phyloP scores from a whole-genome alignment of 768 basidiomycete genomes.

The Xanthoconium purpureum region DNA sequence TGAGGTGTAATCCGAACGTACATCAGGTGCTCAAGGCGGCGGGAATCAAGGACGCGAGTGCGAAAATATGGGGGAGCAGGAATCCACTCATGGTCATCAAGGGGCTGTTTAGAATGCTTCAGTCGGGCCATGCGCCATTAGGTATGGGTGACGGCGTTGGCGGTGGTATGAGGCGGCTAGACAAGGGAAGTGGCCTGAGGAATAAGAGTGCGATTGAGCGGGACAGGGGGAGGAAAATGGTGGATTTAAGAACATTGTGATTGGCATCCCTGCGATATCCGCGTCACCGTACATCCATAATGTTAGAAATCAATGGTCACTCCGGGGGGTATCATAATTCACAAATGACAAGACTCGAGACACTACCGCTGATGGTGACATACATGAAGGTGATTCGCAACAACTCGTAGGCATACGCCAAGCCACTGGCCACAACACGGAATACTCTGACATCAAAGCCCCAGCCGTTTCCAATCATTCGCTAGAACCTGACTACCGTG shows the following conservation, averaged over 20 bases:
- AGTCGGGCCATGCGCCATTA: constrained; percentile 77
- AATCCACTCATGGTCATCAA: constrained; percentile 80
- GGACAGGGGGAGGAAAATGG: constrained; percentile 75
- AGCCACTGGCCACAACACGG: too few relatives aligned
- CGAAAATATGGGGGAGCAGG: constrained; percentile 91
- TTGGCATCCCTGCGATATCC: background rate
- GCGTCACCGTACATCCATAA: too few relatives aligned
- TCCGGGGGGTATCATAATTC: too few relatives aligned
- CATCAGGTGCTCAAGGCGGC: constrained; percentile 90
- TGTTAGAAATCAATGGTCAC: too few relatives aligned
- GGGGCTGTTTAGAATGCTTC: constrained; percentile 76
- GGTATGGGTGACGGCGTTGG: constrained; percentile 83
- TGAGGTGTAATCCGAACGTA: constrained; percentile 84
- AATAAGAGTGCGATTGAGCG: constrained; percentile 72
- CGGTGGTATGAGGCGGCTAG: constrained; percentile 62
- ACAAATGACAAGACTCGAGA: too few relatives aligned
- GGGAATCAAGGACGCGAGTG: constrained; percentile 92
- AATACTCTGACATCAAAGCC: too few relatives aligned
- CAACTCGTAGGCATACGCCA: too few relatives aligned
- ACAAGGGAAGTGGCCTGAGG: constrained; percentile 73
- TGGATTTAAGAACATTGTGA: constrained; percentile 57
- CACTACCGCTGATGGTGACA: too few relatives aligned
- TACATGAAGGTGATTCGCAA: too few relatives aligned
- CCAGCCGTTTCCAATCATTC: too few relatives aligned
- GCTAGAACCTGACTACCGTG: background rate